Conservation (phyloP, 2,329 filamentous ascomycete species). For the Colletotrichum sp. region DNA sequence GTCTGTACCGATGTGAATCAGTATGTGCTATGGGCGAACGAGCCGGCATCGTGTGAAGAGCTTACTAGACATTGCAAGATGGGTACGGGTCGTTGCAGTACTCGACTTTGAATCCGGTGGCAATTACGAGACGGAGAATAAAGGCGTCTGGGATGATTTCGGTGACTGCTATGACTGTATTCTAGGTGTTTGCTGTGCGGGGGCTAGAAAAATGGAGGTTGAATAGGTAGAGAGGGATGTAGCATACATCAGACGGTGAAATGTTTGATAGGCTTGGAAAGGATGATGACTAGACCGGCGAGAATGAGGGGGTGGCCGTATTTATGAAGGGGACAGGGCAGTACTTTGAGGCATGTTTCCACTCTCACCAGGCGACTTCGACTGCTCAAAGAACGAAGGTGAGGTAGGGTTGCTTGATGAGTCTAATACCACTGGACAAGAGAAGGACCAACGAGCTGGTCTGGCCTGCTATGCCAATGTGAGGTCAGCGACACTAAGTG, state of each 20-base stretch:
- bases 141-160: background rate
- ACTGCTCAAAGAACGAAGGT: background rate
- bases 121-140: background rate
- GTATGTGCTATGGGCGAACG: background rate
- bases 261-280: background rate
- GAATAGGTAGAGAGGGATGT: background rate
- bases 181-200: background rate
- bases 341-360: background rate
- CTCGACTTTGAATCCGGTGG: background rate
- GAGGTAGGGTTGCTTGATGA: background rate
- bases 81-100: background rate
- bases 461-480: background rate
- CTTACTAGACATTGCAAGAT: constrained; percentile 5
- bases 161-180: background rate
- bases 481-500: background rate
- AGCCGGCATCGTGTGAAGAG: background rate
- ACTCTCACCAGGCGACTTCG: background rate
- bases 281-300: background rate
- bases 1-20: background rate
- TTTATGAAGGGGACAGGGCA: background rate
- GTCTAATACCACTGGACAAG: background rate
- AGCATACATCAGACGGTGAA: background rate
- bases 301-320: background rate
- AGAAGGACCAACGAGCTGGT: background rate
- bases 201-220: background rate